Evolutionary conservation across 106 monocot species (phyloP).

Genomic region (Triglochin maritima): DNA sequence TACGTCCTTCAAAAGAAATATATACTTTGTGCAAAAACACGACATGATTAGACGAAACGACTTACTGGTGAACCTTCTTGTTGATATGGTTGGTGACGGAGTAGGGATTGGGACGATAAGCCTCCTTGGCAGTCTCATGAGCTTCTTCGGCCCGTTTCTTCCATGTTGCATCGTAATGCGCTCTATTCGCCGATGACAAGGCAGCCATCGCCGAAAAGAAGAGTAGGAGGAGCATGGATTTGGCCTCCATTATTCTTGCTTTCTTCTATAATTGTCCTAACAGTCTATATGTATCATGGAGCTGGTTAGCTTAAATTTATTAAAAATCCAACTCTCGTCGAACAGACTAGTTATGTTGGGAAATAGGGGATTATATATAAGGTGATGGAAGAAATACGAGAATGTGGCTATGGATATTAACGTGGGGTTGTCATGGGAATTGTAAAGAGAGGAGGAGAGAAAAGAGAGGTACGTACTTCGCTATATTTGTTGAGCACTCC

Average conservation of each 20-base stretch:
- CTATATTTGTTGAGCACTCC: too few relatives aligned
- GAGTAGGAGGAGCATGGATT: neutral
- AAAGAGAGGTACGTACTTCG: too few relatives aligned
- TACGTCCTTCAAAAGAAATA: neutral
- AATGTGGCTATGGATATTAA: too few relatives aligned
- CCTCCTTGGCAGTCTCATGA: neutral
- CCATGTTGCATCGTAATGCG: neutral
- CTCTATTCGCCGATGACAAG: neutral
- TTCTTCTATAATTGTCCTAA: too few relatives aligned
- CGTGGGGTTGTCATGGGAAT: too few relatives aligned
- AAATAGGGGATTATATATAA: too few relatives aligned
- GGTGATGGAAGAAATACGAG: too few relatives aligned
- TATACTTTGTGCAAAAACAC: neutral
- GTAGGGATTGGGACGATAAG: neutral
- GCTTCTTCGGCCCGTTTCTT: neutral
- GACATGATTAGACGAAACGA: neutral
- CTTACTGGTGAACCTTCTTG: conserved; percentile 18
- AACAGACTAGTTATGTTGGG: too few relatives aligned
- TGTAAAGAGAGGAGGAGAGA: too few relatives aligned
- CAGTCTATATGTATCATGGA: too few relatives aligned
- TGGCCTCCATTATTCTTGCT: neutral
- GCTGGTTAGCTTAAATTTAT: too few relatives aligned
- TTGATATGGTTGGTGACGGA: conserved; percentile 18
- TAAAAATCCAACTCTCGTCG: too few relatives aligned
- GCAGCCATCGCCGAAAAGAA: neutral